Percentiles rank a stretch among this genome's conserved stretches.
Evolutionary conservation across 352 stramenopile genomes (phyloP).

Genomic region (Phytophthora sojae): DNA sequence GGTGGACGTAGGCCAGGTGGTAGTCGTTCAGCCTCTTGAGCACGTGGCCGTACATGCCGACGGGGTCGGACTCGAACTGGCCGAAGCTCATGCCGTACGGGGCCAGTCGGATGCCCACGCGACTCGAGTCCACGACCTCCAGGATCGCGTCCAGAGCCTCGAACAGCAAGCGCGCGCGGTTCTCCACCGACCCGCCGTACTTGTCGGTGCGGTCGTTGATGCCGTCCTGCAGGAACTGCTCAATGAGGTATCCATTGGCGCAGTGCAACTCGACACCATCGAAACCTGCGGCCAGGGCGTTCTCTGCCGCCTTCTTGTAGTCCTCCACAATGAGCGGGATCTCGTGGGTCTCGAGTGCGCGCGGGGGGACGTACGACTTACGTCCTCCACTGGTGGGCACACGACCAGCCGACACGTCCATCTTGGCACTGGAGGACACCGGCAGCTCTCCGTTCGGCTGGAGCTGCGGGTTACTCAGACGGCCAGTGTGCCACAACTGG

Average conservation of each 20-base stretch:
- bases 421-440: conserved; percentile 56
- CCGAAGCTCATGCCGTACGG: conserved; percentile 47
- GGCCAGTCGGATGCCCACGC: conserved; percentile 45
- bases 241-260: conserved; percentile 92
- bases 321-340: conserved; percentile 73
- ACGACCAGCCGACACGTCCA: conserved; percentile 29
- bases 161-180: conserved; percentile 43
- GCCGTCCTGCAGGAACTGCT: conserved; percentile 84
- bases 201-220: conserved; percentile 84
- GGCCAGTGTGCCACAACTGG: conserved; percentile 44
- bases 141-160: conserved; percentile 66
- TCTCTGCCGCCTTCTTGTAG: conserved; percentile 68
- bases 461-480: conserved; percentile 39
- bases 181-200: conserved; percentile 73
- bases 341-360: conserved; percentile 72
- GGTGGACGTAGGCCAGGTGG: conserved; percentile 55
- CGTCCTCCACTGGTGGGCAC: conserved; percentile 45
- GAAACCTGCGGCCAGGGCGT: conserved; percentile 72
- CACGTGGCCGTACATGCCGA: conserved; percentile 44
- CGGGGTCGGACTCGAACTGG: conserved; percentile 47
- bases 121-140: conserved; percentile 45
- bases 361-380: conserved; percentile 53
- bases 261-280: conserved; percentile 79
- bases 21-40: conserved; percentile 51
- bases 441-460: conserved; percentile 53